Base-by-base conservation (phyloP, 1,284 basidiomycete genomes). In the Ustilago cynodontis region DNA sequence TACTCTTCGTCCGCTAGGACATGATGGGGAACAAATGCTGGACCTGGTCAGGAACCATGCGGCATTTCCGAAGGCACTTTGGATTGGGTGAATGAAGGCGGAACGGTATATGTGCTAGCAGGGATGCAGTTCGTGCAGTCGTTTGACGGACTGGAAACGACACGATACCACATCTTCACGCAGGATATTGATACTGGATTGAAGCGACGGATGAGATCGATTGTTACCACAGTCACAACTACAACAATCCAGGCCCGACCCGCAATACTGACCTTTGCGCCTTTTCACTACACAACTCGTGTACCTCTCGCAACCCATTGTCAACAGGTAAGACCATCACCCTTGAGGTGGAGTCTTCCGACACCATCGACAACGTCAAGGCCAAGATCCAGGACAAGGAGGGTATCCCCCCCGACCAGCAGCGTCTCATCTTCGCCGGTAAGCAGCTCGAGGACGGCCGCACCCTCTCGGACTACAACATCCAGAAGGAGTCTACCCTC, bases 341-440 rank as follows among this genome's bases (percentile, higher is more conserved):
- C 79, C 82, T 86, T 52, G 86, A 87, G 82, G 86, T 87, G 71
- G 86, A 87, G 82, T 85, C 84, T 37, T 81, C 79, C 31, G 84
- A 86, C 83, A 85, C 84, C 65, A 86, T 86, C 76, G 83, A 86
- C 80, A 85, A 85, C 64, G 84, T 86, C 66, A 86, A 86, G 75
- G 84, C 86, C 63, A 87, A 87, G 85, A 88, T 89, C 72, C 88
- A 89, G 82, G 88, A 89, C 84, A 89, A 89, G 86, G 88, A 89
- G 82, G 88, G 94, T 45, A 95, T 95, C 73, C 93, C 94, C 67
- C 94, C 94, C 81, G 95, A 97, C 89, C 94, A 98, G 88, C 95
- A 98, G 87, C 94, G 95, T 82, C 88, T 98, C 87, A 98, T 98
- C 90, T 98, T 98, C 86, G 95, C 95, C 66, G 95, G 95, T 83